Conservation (phyloP, 2,329 filamentous ascomycete genomes). For the Monilinia fructicola region DNA sequence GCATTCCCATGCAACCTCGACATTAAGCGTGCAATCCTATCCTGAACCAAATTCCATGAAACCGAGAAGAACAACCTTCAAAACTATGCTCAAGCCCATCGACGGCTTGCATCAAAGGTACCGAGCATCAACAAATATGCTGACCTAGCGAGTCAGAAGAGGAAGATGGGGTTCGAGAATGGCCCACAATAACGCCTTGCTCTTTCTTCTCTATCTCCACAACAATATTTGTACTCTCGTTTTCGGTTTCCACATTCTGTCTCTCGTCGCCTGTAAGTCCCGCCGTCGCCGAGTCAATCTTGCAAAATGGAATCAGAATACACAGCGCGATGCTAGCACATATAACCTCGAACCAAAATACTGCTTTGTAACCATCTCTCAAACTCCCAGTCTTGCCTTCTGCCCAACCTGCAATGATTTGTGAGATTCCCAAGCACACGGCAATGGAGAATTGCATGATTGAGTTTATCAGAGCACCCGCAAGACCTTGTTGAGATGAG, state of each 20-base stretch:
- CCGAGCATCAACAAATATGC: background rate
- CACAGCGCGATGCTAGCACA: slow-evolving; percentile 18
- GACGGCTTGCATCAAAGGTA: background rate
- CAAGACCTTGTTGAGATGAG: slow-evolving; percentile 62
- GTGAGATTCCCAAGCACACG: slow-evolving; percentile 16
- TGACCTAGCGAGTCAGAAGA: slow-evolving; percentile 8
- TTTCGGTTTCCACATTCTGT: background rate
- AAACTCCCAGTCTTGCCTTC: background rate
- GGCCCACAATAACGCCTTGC: background rate
- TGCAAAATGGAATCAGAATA: slow-evolving; percentile 19
- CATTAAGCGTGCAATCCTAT: background rate
- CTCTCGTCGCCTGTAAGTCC: slow-evolving; percentile 3
- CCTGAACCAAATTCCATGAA: background rate
- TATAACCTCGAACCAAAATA: slow-evolving; percentile 22
- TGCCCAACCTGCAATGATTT: background rate
- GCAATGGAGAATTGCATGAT: slow-evolving; percentile 22
- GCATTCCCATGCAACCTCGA: background rate
- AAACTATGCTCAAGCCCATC: background rate
- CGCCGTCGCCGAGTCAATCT: slow-evolving; percentile 20
- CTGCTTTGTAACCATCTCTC: slow-evolving; percentile 12
- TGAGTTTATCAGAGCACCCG: slow-evolving; percentile 64
- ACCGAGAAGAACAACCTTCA: background rate
- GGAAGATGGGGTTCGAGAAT: background rate
- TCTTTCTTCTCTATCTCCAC: background rate
- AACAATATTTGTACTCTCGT: background rate